These are phyloP conservation scores for Hamigera avellanea DNA, from an alignment of 495 filamentous ascomycete genomes.

Conservation along the genomic window DNA sequence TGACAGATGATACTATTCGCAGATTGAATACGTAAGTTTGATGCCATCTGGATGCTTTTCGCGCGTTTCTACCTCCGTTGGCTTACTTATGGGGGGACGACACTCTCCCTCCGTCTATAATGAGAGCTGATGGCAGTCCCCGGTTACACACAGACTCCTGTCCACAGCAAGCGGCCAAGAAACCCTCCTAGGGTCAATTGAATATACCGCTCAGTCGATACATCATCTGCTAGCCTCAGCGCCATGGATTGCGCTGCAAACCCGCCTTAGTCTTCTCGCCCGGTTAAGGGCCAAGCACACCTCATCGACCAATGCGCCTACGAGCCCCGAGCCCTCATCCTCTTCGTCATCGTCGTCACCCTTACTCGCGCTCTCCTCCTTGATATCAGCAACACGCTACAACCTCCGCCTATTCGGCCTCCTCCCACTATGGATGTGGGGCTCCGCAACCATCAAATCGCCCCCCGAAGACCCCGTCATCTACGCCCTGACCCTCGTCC, in stretches of 20 bases:
- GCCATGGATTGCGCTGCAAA: conserved; percentile 25
- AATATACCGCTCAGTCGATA: conserved; percentile 27
- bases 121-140: not conserved
- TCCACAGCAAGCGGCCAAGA: conserved; percentile 26
- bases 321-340: conserved; percentile 4
- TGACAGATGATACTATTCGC: conserved; percentile 23
- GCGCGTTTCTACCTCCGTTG: no score
- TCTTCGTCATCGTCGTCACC: conserved; percentile 23
- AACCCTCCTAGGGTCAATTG: conserved; percentile 22
- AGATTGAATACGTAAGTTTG: conserved; percentile 25
- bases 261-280: conserved; percentile 24
- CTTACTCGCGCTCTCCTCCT: conserved; percentile 38
- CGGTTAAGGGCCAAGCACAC: conserved; percentile 23
- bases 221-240: conserved; percentile 30
- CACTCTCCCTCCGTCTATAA: no score
- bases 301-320: conserved; percentile 10
- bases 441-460: conserved; percentile 35
- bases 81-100: no score
- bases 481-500: conserved; percentile 46
- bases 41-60: not conserved
- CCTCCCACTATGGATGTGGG: conserved; percentile 68
- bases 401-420: conserved; percentile 73
- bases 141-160: conserved; percentile 17
- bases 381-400: conserved; percentile 58
- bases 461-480: conserved; percentile 37